phyloP scores from a whole-genome alignment of 1,139 yeast species.

The Geotrichum armillariae region DNA sequence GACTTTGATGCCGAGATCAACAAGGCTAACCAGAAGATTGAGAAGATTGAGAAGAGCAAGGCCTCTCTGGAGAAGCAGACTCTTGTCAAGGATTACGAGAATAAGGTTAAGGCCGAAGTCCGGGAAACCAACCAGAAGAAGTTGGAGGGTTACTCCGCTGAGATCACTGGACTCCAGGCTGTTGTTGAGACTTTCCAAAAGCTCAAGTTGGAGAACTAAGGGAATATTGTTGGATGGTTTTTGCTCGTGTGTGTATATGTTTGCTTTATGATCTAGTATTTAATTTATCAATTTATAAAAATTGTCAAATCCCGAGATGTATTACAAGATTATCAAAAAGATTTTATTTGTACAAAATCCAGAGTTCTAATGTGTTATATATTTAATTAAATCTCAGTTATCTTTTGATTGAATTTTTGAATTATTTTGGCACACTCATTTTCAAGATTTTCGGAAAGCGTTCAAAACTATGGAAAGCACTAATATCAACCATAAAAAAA shows the following conservation, averaged over 20 bases:
- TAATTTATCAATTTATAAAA: too few relatives aligned
- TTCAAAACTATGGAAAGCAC: too few relatives aligned
- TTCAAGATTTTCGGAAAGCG: too few relatives aligned
- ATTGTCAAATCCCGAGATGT: too few relatives aligned
- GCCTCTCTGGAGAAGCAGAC: conserved; percentile 59
- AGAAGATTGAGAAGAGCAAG: conserved; percentile 51
- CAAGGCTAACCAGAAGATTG: conserved; percentile 77
- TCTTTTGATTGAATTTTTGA: too few relatives aligned
- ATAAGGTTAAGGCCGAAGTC: conserved; percentile 81
- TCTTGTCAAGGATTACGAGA: conserved; percentile 74
- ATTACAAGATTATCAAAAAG: too few relatives aligned
- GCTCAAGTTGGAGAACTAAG: conserved; percentile 34
- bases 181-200: conserved; percentile 45
- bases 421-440: too few relatives aligned
- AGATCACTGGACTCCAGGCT: conserved; percentile 66
- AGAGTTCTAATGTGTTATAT: too few relatives aligned
- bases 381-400: too few relatives aligned
- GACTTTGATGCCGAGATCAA: conserved; percentile 87
- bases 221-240: background rate
- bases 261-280: too few relatives aligned
- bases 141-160: conserved; percentile 74
- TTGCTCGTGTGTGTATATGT: background rate
- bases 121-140: conserved; percentile 72
- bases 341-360: too few relatives aligned
- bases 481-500: too few relatives aligned